Evolutionary conservation across 163 green algal genomes (phyloP).

Genomic region (Scenedesmus sp.): DNA sequence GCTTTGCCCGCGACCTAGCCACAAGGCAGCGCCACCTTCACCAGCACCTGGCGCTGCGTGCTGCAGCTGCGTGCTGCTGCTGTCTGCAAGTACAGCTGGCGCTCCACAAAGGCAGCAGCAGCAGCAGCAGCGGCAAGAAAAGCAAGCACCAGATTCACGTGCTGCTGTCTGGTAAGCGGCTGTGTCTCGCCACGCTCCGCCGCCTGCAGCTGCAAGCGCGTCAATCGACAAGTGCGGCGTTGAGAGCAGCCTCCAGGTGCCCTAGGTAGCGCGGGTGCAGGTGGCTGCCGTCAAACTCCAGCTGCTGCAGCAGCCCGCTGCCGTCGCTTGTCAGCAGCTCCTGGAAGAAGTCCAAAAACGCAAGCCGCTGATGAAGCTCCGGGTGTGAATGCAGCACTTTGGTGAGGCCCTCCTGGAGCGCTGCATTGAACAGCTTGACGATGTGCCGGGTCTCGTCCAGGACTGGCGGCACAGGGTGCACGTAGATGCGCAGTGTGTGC

Average conservation of each 20-base stretch:
- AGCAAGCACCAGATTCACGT: too few species aligned
- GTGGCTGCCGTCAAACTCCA: conserved; percentile 81
- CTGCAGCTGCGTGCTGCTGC: not conserved
- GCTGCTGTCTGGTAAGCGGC: not conserved
- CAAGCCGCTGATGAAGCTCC: conserved; percentile 43
- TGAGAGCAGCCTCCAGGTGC: conserved; percentile 8
- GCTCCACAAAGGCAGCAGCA: not conserved
- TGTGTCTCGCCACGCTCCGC: too few species aligned
- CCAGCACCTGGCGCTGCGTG: not conserved
- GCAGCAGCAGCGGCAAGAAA: too few species aligned
- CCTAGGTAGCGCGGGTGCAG: conserved; percentile 69
- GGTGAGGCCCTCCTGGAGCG: not conserved
- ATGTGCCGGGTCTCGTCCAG: conserved; percentile 75
- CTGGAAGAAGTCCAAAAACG: conserved; percentile 77
- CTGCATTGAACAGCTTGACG: conserved; percentile 60
- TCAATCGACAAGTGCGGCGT: not conserved
- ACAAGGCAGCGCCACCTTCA: not conserved
- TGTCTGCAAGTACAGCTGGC: not conserved
- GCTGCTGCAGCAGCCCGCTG: not conserved
- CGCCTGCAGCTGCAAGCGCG: not conserved
- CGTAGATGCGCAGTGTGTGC: conserved; percentile 69
- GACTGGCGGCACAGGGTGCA: conserved; percentile 81
- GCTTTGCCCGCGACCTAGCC: not conserved
- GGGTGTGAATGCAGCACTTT: not conserved
- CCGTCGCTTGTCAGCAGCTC: conserved; percentile 56